phyloP scores from a whole-genome alignment of 2,329 filamentous ascomycete species.

The Colletotrichum karsti region DNA sequence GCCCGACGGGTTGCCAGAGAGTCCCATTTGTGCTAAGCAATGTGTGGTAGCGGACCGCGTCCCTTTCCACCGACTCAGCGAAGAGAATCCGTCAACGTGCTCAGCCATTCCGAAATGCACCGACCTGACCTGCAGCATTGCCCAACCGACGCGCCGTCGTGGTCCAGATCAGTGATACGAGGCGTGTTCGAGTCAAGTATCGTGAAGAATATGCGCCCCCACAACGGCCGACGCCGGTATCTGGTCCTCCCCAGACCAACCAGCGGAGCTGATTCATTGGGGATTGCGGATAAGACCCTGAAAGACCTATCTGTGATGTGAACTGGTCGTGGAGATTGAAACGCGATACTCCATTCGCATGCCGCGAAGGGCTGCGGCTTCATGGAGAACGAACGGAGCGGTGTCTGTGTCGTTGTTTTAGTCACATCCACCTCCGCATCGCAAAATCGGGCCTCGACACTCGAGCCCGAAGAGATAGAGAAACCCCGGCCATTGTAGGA shows the following conservation, averaged over 20 bases:
- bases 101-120: not conserved
- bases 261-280: not conserved
- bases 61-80: not conserved
- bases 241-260: not conserved
- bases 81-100: not conserved
- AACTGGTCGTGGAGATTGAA: not conserved
- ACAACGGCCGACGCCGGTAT: not conserved
- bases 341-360: not conserved
- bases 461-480: not conserved
- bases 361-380: not conserved
- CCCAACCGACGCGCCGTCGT: not conserved
- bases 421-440: slow-evolving; percentile 7
- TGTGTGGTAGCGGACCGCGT: not conserved
- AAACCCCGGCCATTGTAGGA: not conserved
- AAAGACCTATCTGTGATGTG: not conserved
- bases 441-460: not conserved
- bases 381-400: not conserved
- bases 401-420: not conserved
- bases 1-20: not conserved
- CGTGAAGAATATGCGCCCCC: not conserved
- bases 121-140: slow-evolving; percentile 1
- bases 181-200: not conserved
- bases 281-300: not conserved
- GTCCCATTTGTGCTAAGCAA: not conserved
- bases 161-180: not conserved